Conservation (phyloP, 2,329 filamentous ascomycete genomes). For the Pseudogymnoascus sp. region DNA sequence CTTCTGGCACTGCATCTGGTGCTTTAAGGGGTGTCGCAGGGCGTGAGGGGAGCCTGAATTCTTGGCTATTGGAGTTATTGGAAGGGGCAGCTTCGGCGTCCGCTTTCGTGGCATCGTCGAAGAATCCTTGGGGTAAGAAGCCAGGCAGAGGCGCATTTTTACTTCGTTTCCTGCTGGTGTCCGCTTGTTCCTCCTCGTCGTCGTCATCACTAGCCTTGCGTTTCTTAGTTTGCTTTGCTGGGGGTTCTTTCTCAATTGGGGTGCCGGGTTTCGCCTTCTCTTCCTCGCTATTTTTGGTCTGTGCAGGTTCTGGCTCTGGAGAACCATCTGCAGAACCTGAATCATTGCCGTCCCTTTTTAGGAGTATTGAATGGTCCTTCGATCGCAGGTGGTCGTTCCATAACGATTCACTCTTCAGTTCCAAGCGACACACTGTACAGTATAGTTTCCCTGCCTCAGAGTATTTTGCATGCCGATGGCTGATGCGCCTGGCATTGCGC, state of each 20-base stretch:
- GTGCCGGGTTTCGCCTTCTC: background rate
- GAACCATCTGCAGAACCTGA: slow-evolving; percentile 12
- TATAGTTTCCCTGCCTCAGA: slow-evolving; percentile 59
- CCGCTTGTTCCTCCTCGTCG: slow-evolving; percentile 31
- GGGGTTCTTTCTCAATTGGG: background rate
- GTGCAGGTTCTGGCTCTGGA: background rate
- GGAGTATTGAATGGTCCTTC: slow-evolving; percentile 35
- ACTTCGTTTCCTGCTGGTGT: slow-evolving; percentile 37
- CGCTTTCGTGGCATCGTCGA: slow-evolving; percentile 26
- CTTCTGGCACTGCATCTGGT: slow-evolving; percentile 34
- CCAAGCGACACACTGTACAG: slow-evolving; percentile 59
- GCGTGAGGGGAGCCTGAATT: slow-evolving; percentile 57
- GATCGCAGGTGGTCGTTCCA: slow-evolving; percentile 58
- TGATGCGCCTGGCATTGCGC: slow-evolving; percentile 64
- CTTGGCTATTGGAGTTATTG: slow-evolving; percentile 37
- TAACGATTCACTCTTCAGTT: slow-evolving; percentile 57
- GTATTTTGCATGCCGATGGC: slow-evolving; percentile 62
- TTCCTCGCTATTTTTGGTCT: background rate
- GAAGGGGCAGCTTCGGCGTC: slow-evolving; percentile 34
- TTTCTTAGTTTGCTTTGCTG: slow-evolving; percentile 36
- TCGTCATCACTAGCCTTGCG: slow-evolving; percentile 37
- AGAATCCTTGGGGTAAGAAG: slow-evolving; percentile 29
- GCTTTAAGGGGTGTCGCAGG: slow-evolving; percentile 49
- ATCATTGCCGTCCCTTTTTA: slow-evolving; percentile 24
- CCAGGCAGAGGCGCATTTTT: slow-evolving; percentile 27